Conservation (phyloP, 106 monocot genomes). For the Phalaenopsis equestris region DNA sequence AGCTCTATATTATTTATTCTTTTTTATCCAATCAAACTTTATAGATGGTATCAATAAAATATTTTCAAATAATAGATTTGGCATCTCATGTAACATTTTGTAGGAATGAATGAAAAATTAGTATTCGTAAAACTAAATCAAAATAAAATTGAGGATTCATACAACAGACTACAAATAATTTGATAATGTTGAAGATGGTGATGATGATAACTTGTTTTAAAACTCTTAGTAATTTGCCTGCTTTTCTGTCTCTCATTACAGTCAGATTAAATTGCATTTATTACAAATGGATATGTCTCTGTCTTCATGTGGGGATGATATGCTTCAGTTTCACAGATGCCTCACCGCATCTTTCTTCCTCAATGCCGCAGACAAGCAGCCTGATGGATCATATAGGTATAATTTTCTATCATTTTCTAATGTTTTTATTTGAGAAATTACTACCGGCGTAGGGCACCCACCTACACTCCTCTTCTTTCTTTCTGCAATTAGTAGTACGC, state of each 20-base stretch:
- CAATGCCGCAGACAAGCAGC: slow-evolving; percentile 79
- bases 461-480: no score
- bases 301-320: slow-evolving; percentile 73
- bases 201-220: neutral
- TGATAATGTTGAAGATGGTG: neutral
- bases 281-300: slow-evolving; percentile 69
- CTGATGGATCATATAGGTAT: slow-evolving; percentile 91
- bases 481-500: no score
- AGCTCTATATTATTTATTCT: no score
- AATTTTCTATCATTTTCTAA: neutral
- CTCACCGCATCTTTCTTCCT: slow-evolving; percentile 86
- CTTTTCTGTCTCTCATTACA: slow-evolving; percentile 16
- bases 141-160: neutral
- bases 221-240: neutral
- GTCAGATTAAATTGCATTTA: slow-evolving; percentile 70
- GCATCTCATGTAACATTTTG: no score
- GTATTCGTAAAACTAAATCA: no score
- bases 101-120: no score
- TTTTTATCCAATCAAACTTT: no score
- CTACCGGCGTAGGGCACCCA: neutral
- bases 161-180: neutral
- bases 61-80: no score
- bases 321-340: slow-evolving; percentile 82
- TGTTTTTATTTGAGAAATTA: neutral
- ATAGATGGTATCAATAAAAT: no score